Conservation (phyloP, 2,329 filamentous ascomycete genomes). For the Pyricularia sp. region DNA sequence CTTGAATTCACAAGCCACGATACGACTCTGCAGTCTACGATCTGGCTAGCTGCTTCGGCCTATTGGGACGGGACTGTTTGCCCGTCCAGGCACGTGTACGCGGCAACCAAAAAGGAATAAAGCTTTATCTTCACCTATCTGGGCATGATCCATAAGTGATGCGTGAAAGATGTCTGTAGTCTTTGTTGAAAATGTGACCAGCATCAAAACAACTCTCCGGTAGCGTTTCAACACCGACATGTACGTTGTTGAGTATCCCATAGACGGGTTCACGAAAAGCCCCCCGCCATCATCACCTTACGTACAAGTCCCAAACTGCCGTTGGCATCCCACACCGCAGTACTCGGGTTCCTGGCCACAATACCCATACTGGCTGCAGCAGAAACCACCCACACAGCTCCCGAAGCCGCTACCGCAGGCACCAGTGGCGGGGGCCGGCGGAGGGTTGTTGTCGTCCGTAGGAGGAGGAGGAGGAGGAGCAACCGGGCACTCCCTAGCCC, state of each 20-base stretch:
- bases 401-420: background rate
- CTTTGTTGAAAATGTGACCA: background rate
- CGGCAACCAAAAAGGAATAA: background rate
- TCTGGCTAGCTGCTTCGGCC: background rate
- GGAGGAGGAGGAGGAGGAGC: background rate
- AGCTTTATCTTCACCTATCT: background rate
- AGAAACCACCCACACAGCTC: background rate
- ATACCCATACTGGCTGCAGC: background rate
- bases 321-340: background rate
- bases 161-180: background rate
- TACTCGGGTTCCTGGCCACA: background rate
- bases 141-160: background rate
- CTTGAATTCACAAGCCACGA: background rate
- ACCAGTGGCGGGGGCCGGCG: background rate
- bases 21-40: background rate
- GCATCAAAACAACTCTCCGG: background rate
- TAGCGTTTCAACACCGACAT: background rate
- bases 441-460: no score
- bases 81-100: background rate
- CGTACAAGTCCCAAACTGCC: background rate
- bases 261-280: background rate
- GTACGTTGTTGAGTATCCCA: background rate
- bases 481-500: background rate
- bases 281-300: background rate
- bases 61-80: background rate